phyloP scores from a whole-genome alignment of 805 yeast species.

The Candida morakotiae region DNA sequence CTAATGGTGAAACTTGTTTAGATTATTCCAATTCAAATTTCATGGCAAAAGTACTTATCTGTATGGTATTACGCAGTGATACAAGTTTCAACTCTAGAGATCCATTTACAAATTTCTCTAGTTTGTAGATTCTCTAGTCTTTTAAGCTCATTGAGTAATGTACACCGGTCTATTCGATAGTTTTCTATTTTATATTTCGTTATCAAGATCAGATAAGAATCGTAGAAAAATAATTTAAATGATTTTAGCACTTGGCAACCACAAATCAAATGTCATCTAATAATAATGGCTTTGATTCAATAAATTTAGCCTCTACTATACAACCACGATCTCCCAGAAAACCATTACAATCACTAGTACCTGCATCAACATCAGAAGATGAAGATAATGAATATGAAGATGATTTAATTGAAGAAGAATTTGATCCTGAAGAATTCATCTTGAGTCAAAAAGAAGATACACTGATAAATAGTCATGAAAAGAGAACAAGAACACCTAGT shows the following conservation, averaged over 20 bases:
- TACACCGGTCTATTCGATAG: too few species aligned
- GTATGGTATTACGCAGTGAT: too few species aligned
- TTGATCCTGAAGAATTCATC: slow-evolving; percentile 23
- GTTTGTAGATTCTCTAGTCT: too few species aligned
- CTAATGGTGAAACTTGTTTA: too few species aligned
- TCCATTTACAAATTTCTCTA: too few species aligned
- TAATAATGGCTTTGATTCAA: slow-evolving; percentile 9
- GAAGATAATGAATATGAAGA: slow-evolving; percentile 2
- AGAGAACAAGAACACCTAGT: background rate
- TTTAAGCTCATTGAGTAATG: too few species aligned
- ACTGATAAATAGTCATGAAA: background rate
- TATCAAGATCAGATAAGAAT: background rate
- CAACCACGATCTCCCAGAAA: background rate
- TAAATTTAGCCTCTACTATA: slow-evolving; percentile 7
- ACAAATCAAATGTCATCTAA: slow-evolving; percentile 2
- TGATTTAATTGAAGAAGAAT: slow-evolving; percentile 4
- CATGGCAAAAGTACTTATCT: too few species aligned
- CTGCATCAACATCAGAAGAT: slow-evolving; percentile 8
- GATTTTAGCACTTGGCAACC: background rate
- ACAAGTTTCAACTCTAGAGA: too few species aligned
- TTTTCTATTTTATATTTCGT: background rate
- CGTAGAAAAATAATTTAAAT: background rate
- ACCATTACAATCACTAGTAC: slow-evolving; percentile 4
- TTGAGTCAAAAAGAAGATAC: background rate
- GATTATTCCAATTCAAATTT: too few species aligned